Percentiles rank a stretch among this genome's conserved stretches.
Evolutionary conservation across 768 basidiomycete genomes (phyloP).

Genomic region (Termitomyces heimii): DNA sequence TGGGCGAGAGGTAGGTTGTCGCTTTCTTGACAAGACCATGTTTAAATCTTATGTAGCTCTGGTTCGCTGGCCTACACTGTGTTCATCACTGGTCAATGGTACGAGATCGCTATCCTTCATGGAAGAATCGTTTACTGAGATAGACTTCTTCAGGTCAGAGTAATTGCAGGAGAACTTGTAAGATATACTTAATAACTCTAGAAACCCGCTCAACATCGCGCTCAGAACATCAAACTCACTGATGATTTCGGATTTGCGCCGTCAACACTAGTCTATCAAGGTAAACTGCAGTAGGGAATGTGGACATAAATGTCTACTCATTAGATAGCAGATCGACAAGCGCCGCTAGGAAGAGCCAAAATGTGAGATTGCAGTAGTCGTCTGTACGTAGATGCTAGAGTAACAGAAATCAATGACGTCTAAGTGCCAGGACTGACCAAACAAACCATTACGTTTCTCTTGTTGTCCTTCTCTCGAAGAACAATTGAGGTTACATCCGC

Average conservation of each 20-base stretch:
- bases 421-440: conserved; percentile 1
- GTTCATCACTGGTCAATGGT: conserved; percentile 94
- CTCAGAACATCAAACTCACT: conserved; percentile 58
- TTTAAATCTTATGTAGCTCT: conserved; percentile 42
- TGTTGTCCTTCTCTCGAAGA: neutral
- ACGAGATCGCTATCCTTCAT: neutral
- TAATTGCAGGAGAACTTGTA: conserved; percentile 80
- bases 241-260: conserved; percentile 85
- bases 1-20: conserved; percentile 62
- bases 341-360: conserved; percentile 60
- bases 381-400: neutral
- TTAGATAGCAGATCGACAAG: conserved; percentile 36
- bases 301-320: conserved; percentile 1
- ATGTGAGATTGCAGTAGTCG: conserved; percentile 27
- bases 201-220: neutral
- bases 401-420: conserved; percentile 4
- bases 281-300: conserved; percentile 24
- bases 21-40: neutral
- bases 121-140: neutral
- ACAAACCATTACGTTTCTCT: conserved; percentile 4
- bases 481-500: neutral
- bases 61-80: conserved; percentile 83
- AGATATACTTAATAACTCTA: conserved; percentile 16
- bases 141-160: conserved; percentile 50
- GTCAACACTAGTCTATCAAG: conserved; percentile 74